phyloP scores from a whole-genome alignment of 176 grass and related monocot species.

The Eleusine coracana region DNA sequence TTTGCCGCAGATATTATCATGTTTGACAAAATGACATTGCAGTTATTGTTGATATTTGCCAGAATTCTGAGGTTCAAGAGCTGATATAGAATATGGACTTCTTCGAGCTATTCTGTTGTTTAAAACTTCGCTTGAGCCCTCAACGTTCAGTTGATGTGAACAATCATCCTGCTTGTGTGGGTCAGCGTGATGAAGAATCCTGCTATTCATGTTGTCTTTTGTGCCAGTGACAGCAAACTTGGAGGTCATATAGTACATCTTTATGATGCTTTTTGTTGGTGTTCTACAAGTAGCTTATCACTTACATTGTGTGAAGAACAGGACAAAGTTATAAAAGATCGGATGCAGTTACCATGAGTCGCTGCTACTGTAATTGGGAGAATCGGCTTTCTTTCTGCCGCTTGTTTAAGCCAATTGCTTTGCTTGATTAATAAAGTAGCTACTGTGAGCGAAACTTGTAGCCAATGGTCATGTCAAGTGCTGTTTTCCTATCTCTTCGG shows the following conservation, averaged over 20 bases:
- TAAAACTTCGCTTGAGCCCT: neutral
- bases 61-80: neutral
- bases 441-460: neutral
- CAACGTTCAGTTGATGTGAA: neutral
- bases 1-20: neutral
- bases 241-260: neutral
- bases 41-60: neutral
- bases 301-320: neutral
- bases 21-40: neutral
- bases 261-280: neutral
- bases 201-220: neutral
- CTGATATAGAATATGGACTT: neutral
- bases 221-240: neutral
- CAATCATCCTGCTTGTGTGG: neutral
- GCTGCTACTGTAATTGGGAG: neutral
- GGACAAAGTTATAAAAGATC: neutral
- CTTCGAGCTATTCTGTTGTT: neutral
- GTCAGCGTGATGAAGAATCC: neutral
- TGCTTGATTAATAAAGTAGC: neutral
- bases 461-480: neutral
- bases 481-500: neutral
- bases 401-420: neutral
- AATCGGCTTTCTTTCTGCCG: neutral
- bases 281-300: neutral
- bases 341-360: neutral